Conservation (phyloP, 2,329 filamentous ascomycete species). For the Ceratocystis huliohia region DNA sequence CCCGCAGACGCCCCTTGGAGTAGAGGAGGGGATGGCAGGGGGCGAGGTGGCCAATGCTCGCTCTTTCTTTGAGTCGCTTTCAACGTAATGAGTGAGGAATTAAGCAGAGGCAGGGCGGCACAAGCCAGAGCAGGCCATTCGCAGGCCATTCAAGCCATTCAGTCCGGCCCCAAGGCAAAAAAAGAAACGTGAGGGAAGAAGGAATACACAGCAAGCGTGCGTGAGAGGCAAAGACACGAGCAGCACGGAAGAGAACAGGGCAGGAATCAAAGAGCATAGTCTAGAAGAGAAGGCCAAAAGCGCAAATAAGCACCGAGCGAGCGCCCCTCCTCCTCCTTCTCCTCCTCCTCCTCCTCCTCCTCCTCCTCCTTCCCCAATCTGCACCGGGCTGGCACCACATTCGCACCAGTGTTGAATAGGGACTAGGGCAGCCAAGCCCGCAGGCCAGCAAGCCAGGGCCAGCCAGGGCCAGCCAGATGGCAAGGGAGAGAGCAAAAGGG, state of each 20-base stretch:
- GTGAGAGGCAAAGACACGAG: slow-evolving; percentile 1
- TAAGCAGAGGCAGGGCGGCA: slow-evolving; percentile 2
- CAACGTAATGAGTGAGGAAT: background rate
- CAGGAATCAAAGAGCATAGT: background rate
- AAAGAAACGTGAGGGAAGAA: background rate
- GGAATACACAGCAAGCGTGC: background rate
- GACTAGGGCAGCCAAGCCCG: background rate
- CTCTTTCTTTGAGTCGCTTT: background rate
- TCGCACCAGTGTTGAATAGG: background rate
- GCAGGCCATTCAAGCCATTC: background rate
- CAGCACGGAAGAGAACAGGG: background rate
- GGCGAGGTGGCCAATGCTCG: slow-evolving; percentile 9
- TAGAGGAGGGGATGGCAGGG: background rate
- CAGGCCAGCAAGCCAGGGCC: background rate
- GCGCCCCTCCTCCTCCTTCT: background rate
- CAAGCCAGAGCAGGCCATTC: background rate
- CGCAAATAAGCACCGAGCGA: too few species aligned
- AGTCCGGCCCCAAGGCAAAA: background rate
- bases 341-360: too few species aligned
- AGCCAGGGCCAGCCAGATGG: background rate
- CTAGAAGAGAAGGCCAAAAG: background rate
- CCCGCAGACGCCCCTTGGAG: too few species aligned
- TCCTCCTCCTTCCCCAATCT: background rate
- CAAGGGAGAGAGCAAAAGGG: background rate
- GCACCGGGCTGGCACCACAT: background rate